Percentiles rank a stretch among this genome's conserved stretches.
Evolutionary conservation across 805 yeast genomes (phyloP).

Genomic region (Kluyveromyces lactis): DNA sequence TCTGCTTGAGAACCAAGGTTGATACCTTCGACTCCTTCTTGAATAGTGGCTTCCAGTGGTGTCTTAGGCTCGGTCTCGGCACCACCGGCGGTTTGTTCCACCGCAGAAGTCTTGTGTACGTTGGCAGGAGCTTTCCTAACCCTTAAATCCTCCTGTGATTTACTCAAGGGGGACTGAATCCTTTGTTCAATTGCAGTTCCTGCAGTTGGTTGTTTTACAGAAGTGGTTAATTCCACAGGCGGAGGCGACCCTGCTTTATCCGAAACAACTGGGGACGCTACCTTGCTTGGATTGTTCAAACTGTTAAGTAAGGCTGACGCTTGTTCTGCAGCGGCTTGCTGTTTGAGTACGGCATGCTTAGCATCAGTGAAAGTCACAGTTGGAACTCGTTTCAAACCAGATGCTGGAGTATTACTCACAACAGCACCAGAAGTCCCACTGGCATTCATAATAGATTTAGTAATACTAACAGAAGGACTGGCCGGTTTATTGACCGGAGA

Average conservation of each 20-base stretch:
- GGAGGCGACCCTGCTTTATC: conserved; percentile 3
- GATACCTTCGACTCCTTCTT: background rate
- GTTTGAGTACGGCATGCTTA: conserved; percentile 12
- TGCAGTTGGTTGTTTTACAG: conserved; percentile 1
- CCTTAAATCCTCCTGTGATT: background rate
- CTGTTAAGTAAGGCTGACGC: conserved; percentile 6
- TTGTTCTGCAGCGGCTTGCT: conserved; percentile 10
- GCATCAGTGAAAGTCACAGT: conserved; percentile 26
- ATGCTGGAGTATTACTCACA: conserved; percentile 26
- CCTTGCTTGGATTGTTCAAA: background rate
- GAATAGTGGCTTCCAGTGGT: background rate
- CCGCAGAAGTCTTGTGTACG: background rate
- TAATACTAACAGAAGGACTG: conserved; percentile 20
- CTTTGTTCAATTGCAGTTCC: background rate
- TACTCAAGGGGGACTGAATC: background rate
- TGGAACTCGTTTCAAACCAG: conserved; percentile 26
- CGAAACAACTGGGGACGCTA: background rate
- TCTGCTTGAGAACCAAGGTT: background rate
- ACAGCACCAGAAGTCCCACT: conserved; percentile 30
- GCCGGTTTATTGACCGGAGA: conserved; percentile 15
- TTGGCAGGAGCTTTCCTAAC: background rate
- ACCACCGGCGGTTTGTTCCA: too few species aligned
- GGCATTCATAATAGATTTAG: conserved; percentile 28
- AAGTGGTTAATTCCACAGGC: background rate
- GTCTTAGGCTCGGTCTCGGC: background rate